phyloP scores from a whole-genome alignment of 352 stramenopile genomes.

The Globisporangium rhizosaccharum region DNA sequence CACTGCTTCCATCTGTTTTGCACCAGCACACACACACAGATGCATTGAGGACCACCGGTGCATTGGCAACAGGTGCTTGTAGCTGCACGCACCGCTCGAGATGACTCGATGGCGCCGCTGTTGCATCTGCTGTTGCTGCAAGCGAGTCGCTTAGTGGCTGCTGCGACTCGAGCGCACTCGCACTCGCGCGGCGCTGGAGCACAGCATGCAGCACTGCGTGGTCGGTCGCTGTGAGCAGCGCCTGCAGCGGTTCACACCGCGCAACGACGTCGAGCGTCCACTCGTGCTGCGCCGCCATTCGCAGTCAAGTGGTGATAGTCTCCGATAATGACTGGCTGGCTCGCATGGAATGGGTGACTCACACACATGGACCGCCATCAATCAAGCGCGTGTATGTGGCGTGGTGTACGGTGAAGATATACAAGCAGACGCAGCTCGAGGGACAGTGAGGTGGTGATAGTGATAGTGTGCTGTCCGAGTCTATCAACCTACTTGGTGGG shows the following conservation, averaged over 20 bases:
- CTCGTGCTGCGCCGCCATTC: conserved; percentile 12
- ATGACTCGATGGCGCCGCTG: conserved; percentile 15
- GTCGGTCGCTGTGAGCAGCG: conserved; percentile 24
- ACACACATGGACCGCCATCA: too few species aligned
- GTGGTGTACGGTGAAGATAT: too few species aligned
- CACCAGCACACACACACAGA: conserved; percentile 4
- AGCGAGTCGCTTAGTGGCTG: not conserved
- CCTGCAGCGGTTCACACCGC: conserved; percentile 34
- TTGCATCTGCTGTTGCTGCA: not conserved
- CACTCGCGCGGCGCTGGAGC: conserved; percentile 5
- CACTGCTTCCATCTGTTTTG: conserved; percentile 49
- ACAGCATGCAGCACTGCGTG: conserved; percentile 7
- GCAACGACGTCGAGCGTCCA: conserved; percentile 32
- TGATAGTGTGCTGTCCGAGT: too few species aligned
- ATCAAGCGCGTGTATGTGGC: too few species aligned
- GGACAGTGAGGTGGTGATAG: too few species aligned
- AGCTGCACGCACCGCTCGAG: conserved; percentile 30
- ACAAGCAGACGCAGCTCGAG: too few species aligned
- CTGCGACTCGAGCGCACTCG: not conserved
- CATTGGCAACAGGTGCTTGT: not conserved
- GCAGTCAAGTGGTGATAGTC: not conserved
- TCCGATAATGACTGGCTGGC: too few species aligned
- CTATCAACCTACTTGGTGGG: not conserved
- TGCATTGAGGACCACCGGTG: not conserved
- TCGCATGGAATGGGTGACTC: too few species aligned